Evolutionary conservation across 2,329 filamentous ascomycete genomes (phyloP), one percentile per base, ranked within the genome.

Genomic region (Venturia nashicola): DNA sequence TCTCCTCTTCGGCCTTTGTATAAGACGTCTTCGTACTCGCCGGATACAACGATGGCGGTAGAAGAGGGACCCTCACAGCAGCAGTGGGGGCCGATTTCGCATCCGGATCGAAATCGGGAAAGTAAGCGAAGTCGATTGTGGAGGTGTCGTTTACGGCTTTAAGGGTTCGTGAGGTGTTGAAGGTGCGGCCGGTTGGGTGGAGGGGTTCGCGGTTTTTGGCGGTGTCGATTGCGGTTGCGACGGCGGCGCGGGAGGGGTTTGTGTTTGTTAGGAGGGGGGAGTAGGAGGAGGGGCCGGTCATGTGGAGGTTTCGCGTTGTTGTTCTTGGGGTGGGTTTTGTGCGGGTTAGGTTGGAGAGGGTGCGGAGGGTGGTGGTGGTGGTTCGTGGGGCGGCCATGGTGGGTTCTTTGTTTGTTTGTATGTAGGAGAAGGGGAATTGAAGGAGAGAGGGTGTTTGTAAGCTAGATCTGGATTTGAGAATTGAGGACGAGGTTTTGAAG

Each of bases 51-150:
- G 42, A 18, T 51, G 78, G 74, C 65, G 79, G 76, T 64, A 83
- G 74, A 67, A 83, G 77, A 65, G 82, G 82, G 12, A 79, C 71
- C 43, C 74, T 70, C 14, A 78, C 71, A 43, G 74, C 71, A 4
- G 69, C 68, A 5, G 34, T 9, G 36, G 76, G 70, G 36, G 72
- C 70, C 57, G 72, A 67, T 16, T 72, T 65, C 16, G 71, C 68
- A 61, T 80, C 76, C 40, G 78, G 72, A 61, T 79, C 75, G 68
- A 79, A 76, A 64, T 77, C 76, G 43, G 84, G 84, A 68, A 86
- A 76, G 75, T 81, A 86, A 68, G 80, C 80, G 70, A 86, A 86
- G 76, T 87, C 84, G 65, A 87, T 82, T 51, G 83, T 84, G 48
- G 82, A 85, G 65, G 73, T 76, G 74, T 86, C 84, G 63, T 81